A percentile compares a stretch with the other conserved stretches of the same genome.
Evolutionary conservation across 1,139 yeast genomes (phyloP).

Genomic region (Kodamaea suecica): DNA sequence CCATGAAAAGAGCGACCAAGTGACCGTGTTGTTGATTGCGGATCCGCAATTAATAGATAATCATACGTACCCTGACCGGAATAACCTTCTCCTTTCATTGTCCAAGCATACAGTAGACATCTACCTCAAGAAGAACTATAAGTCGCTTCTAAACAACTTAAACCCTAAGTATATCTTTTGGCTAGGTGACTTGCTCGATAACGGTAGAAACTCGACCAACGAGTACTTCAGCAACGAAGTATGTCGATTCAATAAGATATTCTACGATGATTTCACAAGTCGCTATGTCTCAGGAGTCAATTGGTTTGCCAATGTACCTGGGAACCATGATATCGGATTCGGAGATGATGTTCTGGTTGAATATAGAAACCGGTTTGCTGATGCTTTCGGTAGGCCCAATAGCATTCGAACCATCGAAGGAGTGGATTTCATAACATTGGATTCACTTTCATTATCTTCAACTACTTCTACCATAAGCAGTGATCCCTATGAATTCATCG

Average conservation of each 20-base stretch:
- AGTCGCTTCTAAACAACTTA: constrained; percentile 32
- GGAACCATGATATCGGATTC: constrained; percentile 59
- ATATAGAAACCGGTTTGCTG: constrained; percentile 37
- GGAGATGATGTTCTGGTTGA: constrained; percentile 43
- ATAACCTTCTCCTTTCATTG: constrained; percentile 29
- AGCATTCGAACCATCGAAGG: constrained; percentile 24
- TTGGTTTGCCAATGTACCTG: constrained; percentile 42
- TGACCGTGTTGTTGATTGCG: constrained; percentile 38
- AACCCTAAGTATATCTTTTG: constrained; percentile 47
- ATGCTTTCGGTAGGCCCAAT: constrained; percentile 44
- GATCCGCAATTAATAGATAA: constrained; percentile 48
- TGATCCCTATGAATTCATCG: constrained; percentile 31
- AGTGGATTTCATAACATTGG: constrained; percentile 48
- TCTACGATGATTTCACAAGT: constrained; percentile 19
- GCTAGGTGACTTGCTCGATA: constrained; percentile 54
- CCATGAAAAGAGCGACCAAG: constrained; percentile 5
- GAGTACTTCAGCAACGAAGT: constrained; percentile 38
- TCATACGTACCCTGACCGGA: constrained; percentile 51
- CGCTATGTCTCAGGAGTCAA: constrained; percentile 23
- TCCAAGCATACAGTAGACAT: constrained; percentile 51
- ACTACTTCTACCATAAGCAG: constrained; percentile 24
- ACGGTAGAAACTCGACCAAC: constrained; percentile 45
- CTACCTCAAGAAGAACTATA: constrained; percentile 47
- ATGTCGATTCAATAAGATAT: constrained; percentile 39
- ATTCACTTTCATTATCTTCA: constrained; percentile 44